A percentile compares a stretch with the other conserved stretches of the same genome.
These are phyloP conservation scores for Acorus calamus DNA, from an alignment of 106 monocot species.

Conservation along the genomic window DNA sequence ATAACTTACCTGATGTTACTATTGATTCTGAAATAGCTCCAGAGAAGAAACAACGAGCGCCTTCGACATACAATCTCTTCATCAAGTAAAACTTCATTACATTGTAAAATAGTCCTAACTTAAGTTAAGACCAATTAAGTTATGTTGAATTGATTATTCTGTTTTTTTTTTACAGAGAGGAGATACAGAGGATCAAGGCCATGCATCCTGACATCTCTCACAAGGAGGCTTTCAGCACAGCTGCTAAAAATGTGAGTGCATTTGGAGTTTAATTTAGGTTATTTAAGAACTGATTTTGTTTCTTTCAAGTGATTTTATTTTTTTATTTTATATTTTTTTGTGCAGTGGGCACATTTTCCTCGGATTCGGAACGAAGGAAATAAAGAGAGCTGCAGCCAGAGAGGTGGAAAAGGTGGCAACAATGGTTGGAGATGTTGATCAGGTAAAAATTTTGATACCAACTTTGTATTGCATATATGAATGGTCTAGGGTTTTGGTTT, in stretches of 20 bases:
- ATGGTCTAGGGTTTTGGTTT: no score
- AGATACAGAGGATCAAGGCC: slow-evolving; percentile 66
- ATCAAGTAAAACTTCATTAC: slow-evolving; percentile 51
- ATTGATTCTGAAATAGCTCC: slow-evolving; percentile 45
- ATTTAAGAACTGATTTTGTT: background rate
- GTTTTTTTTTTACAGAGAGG: slow-evolving; percentile 33
- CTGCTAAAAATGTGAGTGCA: slow-evolving; percentile 55
- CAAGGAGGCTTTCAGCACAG: slow-evolving; percentile 69
- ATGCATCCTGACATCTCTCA: slow-evolving; percentile 45
- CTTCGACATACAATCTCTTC: slow-evolving; percentile 86
- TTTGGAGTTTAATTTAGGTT: background rate
- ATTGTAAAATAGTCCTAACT: background rate
- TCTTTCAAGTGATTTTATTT: background rate
- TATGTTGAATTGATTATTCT: background rate
- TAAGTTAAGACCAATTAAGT: background rate
- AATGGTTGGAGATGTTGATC: slow-evolving; percentile 4
- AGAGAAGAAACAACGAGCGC: slow-evolving; percentile 85
- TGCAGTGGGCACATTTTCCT: slow-evolving; percentile 59
- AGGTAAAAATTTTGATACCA: slow-evolving; percentile 1
- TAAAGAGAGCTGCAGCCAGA: slow-evolving; percentile 28
- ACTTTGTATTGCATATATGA: no score
- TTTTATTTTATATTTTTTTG: background rate
- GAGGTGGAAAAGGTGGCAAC: slow-evolving; percentile 10
- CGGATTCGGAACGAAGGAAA: slow-evolving; percentile 29
- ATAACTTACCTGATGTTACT: no score